Conservation (phyloP, 345 rosid species). For the Angophora floribunda region DNA sequence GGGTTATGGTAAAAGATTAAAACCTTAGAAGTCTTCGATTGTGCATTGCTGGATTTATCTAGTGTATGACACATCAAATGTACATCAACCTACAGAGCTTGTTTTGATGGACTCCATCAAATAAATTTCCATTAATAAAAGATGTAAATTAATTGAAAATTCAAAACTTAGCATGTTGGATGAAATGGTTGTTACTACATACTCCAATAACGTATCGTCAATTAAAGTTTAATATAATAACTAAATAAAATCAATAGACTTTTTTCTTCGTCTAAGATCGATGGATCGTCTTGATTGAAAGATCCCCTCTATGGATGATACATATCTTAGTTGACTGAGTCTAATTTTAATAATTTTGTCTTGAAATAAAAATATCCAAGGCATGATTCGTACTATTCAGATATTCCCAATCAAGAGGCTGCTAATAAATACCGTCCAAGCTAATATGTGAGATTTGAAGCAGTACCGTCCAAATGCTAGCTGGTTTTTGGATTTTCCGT, state of each 20-base stretch:
- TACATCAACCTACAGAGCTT: background rate
- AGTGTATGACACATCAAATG: background rate
- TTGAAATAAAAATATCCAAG: no score
- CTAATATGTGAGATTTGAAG: background rate
- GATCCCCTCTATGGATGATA: background rate
- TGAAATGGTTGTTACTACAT: no score
- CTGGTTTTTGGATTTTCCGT: background rate
- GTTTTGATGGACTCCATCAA: background rate
- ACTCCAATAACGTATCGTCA: fast-evolving
- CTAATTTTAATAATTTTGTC: no score
- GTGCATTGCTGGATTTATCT: background rate
- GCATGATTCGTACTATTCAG: background rate
- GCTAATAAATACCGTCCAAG: background rate
- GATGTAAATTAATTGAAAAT: no score
- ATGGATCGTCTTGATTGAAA: fast-evolving
- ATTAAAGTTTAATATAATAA: no score
- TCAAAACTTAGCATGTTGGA: fast-evolving
- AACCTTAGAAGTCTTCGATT: background rate
- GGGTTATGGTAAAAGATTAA: background rate
- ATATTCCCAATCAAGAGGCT: background rate
- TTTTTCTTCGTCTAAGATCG: fast-evolving
- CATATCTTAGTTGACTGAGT: background rate
- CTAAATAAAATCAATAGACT: background rate
- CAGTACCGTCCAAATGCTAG: background rate
- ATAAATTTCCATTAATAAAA: background rate